A percentile compares a stretch with the other conserved stretches of the same genome.
These are phyloP conservation scores for Purshia tridentata DNA, from an alignment of 306 rosid species.

Conservation along the genomic window DNA sequence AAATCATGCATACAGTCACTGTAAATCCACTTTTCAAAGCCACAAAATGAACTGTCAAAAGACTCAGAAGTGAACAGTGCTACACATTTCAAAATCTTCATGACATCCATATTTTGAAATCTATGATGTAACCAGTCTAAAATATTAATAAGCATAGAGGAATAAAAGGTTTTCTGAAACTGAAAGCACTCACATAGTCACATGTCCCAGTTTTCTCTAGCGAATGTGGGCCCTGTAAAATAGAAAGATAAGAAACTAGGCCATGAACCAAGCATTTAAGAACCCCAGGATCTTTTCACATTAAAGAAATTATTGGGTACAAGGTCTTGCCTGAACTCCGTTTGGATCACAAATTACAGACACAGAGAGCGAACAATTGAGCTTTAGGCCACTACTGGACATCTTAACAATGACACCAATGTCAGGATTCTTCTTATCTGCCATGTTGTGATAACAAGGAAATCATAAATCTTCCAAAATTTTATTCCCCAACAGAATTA, in stretches of 20 bases:
- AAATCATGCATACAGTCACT: background rate
- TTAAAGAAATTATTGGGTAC: conserved; percentile 6
- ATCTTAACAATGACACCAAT: conserved; percentile 73
- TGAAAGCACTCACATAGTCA: conserved; percentile 68
- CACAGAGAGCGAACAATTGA: conserved; percentile 83
- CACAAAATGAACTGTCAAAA: background rate
- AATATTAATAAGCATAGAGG: conserved; percentile 13
- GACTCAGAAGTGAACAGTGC: background rate
- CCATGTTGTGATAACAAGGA: conserved; percentile 29
- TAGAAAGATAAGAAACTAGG: conserved; percentile 29
- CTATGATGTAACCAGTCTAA: background rate
- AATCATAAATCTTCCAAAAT: conserved; percentile 21
- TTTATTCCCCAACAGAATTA: conserved; percentile 16
- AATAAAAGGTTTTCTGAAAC: conserved; percentile 2
- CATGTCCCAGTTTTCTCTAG: conserved; percentile 66
- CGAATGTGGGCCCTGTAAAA: conserved; percentile 57
- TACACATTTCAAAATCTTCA: conserved; percentile 15
- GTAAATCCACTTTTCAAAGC: background rate
- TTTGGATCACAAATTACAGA: conserved; percentile 66
- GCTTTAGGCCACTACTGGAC: conserved; percentile 51
- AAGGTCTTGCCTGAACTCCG: conserved; percentile 61
- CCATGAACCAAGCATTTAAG: conserved; percentile 18
- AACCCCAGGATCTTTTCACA: conserved; percentile 21
- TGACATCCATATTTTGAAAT: conserved; percentile 8
- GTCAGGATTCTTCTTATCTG: conserved; percentile 76